Conservation (phyloP, 1,284 basidiomycete genomes). For the Cutaneotrichosporon cyanovorans region DNA sequence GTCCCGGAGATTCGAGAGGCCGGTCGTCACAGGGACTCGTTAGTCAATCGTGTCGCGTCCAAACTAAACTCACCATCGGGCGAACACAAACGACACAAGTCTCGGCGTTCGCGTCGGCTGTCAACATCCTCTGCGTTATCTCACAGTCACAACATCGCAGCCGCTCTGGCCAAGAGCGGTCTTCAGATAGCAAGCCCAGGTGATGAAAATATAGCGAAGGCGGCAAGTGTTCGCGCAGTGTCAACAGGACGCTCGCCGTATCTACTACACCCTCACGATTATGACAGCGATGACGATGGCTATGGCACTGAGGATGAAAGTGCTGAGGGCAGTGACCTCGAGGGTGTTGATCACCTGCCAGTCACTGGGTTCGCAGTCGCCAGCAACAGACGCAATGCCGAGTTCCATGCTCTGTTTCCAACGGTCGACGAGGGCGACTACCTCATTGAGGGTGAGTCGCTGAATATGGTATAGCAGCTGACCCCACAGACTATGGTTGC, state of each 20-base stretch:
- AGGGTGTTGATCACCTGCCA: constrained; percentile 53
- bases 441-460: constrained; percentile 78
- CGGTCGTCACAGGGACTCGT: constrained; percentile 17
- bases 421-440: constrained; percentile 91
- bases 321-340: constrained; percentile 48
- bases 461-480: not conserved
- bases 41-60: constrained; percentile 20
- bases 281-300: constrained; percentile 23
- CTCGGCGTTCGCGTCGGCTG: constrained; percentile 20
- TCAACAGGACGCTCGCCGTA: constrained; percentile 19
- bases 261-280: constrained; percentile 15
- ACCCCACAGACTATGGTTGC: constrained; percentile 79
- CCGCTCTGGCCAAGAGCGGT: constrained; percentile 33
- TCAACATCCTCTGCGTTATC: constrained; percentile 24
- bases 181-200: constrained; percentile 19
- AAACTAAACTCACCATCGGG: constrained; percentile 7
- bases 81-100: constrained; percentile 15
- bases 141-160: constrained; percentile 24
- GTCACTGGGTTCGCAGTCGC: constrained; percentile 93
- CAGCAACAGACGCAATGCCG: constrained; percentile 85
- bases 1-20: not conserved
- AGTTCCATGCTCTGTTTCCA: constrained; percentile 90
- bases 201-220: constrained; percentile 1
- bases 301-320: constrained; percentile 50
- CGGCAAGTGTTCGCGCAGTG: constrained; percentile 2